Evolutionary conservation across 495 filamentous ascomycete genomes (phyloP), one percentile per base, ranked within the genome.

Genomic region (Xylaria bambusicola): DNA sequence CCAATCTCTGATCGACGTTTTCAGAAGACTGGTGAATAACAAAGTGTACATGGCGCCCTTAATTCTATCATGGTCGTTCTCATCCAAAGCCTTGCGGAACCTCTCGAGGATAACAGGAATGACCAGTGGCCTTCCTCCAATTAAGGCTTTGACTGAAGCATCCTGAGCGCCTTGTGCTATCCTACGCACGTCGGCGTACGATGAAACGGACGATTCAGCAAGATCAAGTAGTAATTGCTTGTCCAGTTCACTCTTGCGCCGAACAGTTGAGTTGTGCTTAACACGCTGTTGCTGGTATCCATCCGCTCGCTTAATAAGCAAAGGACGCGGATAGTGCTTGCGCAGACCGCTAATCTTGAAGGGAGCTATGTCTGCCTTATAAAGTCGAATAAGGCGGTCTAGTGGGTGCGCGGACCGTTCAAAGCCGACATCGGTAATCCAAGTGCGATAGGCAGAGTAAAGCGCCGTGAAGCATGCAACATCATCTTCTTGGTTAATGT

Each of bases 371-470:
- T 99, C 94, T 8, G 90, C 87, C 54, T 83, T 82, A 56, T 96
- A 86, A 10, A 99, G 82, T 45, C 91, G 83, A 7, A 86, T 84
- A 12, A 97, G 85, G 23, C 95, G 81, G 67, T 99, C 94, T 27
- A 99, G 76, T 9, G 94, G 90, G 69, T 97, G 95, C 6, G 94
- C 93, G 8, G 92, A 96, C 57, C 94, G 80, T 68, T 99, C 94
- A 58, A 97, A 95, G 18, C 95, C 95, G 45, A 98, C 92, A 64
- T 99, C 94, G 7, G 95, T 88, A 66, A 99, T 97, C 91, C 92
- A 99, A n/a, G 88, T 92, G 15, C 89, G 79, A 72, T 96, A 99
- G 1, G 94, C 88, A 23, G 86, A 90, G 71, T 97, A 99, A 10
- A 99, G 71, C 23, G 92, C 84, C 31, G 89, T 95, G 73, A 98